Evolutionary conservation across 352 stramenopile genomes (phyloP), one percentile per base, ranked within the genome.

Genomic region (Discostella stelligera): DNA sequence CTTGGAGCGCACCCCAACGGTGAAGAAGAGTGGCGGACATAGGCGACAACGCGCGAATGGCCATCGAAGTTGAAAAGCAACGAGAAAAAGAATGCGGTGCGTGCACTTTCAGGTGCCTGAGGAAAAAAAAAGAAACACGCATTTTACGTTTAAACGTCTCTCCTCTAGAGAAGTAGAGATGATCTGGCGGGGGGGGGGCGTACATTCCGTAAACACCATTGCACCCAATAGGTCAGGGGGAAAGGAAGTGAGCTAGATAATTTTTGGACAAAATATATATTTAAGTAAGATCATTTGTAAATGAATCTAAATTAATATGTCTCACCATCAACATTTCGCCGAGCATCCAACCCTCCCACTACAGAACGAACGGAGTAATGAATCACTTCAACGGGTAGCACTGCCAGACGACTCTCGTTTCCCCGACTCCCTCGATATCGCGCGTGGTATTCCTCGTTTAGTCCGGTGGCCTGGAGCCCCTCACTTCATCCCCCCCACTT

Each of bases 11-110:
- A 46, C 55, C 10, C 30, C 67, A 32, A 5, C 27, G 27, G 5
- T 32, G 27, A 32, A 32, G 37, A 44, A 3, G 37, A 44, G 13
- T 10, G 37, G 7, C 37, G 37, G 37, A 44, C 27, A 32, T 32
- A n/a, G 56, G 18, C 37, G 44, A 63, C n/a, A 21, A 60, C 16
- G 6, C 46, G 62, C 10, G n/a, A 9, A 55, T 3, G 37, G 9
- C 2, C 4, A n/a, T 63, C 18, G 21, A 37, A 64, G 32, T 11
- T 72, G 65, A 62, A 20, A 30, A 25, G 50, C 50, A 32, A 30
- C 16, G 50, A 56, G 20, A 56, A 20, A 44, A 8, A 14, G 37
- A 14, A 44, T 8, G 5, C 2, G 27, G 27, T 5, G 27, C 5
- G 27, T 32, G 27, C 27, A 32, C 2, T 32, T 32, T 6, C 27